Conservation (phyloP, 768 basidiomycete species). For the Leccinum sublutescens region DNA sequence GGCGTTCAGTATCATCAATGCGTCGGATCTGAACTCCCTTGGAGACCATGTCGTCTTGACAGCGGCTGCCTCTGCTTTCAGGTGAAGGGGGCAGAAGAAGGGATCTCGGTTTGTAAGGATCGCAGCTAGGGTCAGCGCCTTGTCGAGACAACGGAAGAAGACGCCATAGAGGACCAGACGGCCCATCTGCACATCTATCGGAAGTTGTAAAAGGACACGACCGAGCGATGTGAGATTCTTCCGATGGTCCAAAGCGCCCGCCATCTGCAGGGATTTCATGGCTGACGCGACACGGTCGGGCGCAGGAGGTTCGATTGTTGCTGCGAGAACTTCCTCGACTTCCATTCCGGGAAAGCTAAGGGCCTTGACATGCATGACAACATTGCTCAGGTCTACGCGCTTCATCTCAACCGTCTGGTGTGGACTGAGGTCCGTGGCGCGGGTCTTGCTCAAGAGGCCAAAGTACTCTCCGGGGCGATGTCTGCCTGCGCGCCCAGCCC, state of each 20-base stretch:
- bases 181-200: conserved; percentile 88
- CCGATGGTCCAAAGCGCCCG: conserved; percentile 77
- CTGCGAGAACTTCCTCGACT: conserved; percentile 83
- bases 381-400: conserved; percentile 81
- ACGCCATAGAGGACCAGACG: conserved; percentile 85
- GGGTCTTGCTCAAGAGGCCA: conserved; percentile 69
- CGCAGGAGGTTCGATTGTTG: conserved; percentile 87
- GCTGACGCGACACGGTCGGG: conserved; percentile 74
- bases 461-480: conserved; percentile 91
- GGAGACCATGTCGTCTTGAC: conserved; percentile 80
- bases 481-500: conserved; percentile 90
- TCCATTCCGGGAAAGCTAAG: conserved; percentile 83
- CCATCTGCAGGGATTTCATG: conserved; percentile 75
- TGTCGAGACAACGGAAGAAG: conserved; percentile 91
- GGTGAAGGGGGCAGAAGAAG: conserved; percentile 78
- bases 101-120: conserved; percentile 89
- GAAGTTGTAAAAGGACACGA: conserved; percentile 82
- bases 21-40: conserved; percentile 79
- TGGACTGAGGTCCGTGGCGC: conserved; percentile 59
- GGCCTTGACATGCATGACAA: conserved; percentile 96
- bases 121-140: conserved; percentile 86
- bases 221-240: conserved; percentile 86
- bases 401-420: conserved; percentile 97
- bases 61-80: conserved; percentile 66
- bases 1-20: conserved; percentile 73